Evolutionary conservation across 2,329 filamentous ascomycete genomes (phyloP).

Genomic region (Ophiostoma triangulosporum): DNA sequence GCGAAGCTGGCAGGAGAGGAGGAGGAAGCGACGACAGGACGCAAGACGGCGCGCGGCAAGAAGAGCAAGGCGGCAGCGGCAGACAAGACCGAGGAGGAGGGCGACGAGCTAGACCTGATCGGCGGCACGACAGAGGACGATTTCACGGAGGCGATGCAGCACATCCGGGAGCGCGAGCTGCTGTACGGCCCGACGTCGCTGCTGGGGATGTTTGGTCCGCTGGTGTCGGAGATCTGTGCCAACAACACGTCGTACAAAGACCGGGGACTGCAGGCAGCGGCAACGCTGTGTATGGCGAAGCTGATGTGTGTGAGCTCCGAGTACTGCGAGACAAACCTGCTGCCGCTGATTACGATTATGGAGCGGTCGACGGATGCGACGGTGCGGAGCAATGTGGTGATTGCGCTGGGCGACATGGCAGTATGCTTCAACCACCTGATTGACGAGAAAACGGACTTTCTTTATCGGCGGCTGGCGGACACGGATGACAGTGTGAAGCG

Average conservation of each 20-base stretch:
- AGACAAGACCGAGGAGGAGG: slow-evolving; percentile 37
- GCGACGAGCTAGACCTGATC: slow-evolving; percentile 89
- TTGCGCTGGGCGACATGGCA: slow-evolving; percentile 95
- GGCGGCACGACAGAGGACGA: slow-evolving; percentile 92
- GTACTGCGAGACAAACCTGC: slow-evolving; percentile 88
- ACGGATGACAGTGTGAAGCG: slow-evolving; percentile 81
- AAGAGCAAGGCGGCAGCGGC: slow-evolving; percentile 9
- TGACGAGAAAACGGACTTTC: slow-evolving; percentile 96
- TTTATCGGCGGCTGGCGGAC: slow-evolving; percentile 88
- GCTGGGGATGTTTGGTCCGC: slow-evolving; percentile 76
- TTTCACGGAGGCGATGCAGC: slow-evolving; percentile 74
- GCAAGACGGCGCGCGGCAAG: slow-evolving; percentile 19
- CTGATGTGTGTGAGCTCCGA: slow-evolving; percentile 97
- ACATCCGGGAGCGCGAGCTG: slow-evolving; percentile 73
- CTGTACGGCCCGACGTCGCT: slow-evolving; percentile 73
- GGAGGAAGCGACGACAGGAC: neutral
- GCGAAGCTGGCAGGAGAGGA: slow-evolving; percentile 20
- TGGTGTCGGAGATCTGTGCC: slow-evolving; percentile 86
- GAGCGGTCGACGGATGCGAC: slow-evolving; percentile 87
- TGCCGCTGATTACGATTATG: slow-evolving; percentile 93
- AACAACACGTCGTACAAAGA: slow-evolving; percentile 90
- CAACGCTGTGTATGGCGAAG: slow-evolving; percentile 89
- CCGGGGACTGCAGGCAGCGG: slow-evolving; percentile 79
- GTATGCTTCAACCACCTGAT: slow-evolving; percentile 99
- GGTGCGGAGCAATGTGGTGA: slow-evolving; percentile 89